Percentiles rank a stretch among this genome's conserved stretches.
phyloP scores from a whole-genome alignment of 75 land plant species.

The Adiantum capillusveneris region DNA sequence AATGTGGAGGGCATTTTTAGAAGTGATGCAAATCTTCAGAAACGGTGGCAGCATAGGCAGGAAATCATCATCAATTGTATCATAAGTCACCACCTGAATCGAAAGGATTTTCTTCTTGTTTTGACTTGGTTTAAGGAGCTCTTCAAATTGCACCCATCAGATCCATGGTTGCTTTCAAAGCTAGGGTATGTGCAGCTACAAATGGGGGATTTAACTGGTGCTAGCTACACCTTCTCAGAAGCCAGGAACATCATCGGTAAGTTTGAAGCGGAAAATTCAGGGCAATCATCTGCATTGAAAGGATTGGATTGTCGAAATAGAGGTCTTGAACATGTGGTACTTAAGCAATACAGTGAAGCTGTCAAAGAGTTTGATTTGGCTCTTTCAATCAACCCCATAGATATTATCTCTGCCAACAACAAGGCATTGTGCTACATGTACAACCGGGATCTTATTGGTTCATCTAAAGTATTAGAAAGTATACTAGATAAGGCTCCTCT shows the following conservation, averaged over 20 bases:
- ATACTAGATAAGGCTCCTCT: conserved; percentile 69
- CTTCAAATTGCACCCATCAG: conserved; percentile 23
- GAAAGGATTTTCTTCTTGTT: conserved; percentile 55
- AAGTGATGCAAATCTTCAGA: background rate
- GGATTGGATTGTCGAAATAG: conserved; percentile 61
- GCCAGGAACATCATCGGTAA: conserved; percentile 36
- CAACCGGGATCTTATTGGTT: conserved; percentile 73
- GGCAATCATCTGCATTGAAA: conserved; percentile 24
- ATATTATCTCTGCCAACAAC: conserved; percentile 78
- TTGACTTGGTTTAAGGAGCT: conserved; percentile 46
- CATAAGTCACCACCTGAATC: conserved; percentile 47
- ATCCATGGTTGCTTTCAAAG: conserved; percentile 63
- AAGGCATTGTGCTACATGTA: conserved; percentile 97
- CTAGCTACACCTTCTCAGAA: conserved; percentile 35
- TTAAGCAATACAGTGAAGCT: conserved; percentile 71
- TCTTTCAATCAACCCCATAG: conserved; percentile 60
- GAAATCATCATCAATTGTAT: conserved; percentile 43
- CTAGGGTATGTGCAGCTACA: conserved; percentile 80
- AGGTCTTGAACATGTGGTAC: conserved; percentile 62
- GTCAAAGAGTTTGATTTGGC: conserved; percentile 81
- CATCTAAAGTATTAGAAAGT: conserved; percentile 76
- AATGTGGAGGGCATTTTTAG: background rate
- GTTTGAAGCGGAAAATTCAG: background rate
- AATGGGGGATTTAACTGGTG: conserved; percentile 75
- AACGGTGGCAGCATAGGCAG: conserved; percentile 58